Evolutionary conservation across 73 alveolate genomes (phyloP).

Genomic region (Paramecium sexaurelia): DNA sequence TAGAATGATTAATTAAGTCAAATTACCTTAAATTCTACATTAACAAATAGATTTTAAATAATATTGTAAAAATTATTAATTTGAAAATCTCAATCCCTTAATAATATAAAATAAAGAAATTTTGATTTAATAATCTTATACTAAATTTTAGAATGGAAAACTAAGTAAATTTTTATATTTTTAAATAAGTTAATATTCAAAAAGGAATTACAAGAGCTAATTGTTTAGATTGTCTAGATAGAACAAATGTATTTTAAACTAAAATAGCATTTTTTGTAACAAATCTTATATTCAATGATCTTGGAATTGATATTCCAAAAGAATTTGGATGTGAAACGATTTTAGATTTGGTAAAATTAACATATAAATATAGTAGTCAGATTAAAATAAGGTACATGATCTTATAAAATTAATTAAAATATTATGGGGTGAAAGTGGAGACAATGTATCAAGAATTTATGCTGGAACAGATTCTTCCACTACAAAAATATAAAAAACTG

Average conservation of each 20-base stretch:
- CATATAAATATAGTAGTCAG: neutral
- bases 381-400: neutral
- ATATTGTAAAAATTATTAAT: slow-evolving; percentile 55
- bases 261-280: slow-evolving; percentile 73
- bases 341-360: slow-evolving; percentile 3
- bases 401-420: slow-evolving; percentile 30
- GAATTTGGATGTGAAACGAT: slow-evolving; percentile 56
- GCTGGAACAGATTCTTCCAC: slow-evolving; percentile 64
- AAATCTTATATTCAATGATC: slow-evolving; percentile 65
- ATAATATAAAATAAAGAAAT: neutral
- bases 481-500: slow-evolving; percentile 51
- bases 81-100: slow-evolving; percentile 55
- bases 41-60: slow-evolving; percentile 51
- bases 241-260: slow-evolving; percentile 92
- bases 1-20: neutral
- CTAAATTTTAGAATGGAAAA: slow-evolving; percentile 19
- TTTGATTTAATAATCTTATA: neutral
- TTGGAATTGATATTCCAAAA: slow-evolving; percentile 50
- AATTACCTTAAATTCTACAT: neutral
- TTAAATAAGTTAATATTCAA: slow-evolving; percentile 59
- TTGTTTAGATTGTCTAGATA: slow-evolving; percentile 93
- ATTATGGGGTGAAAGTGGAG: slow-evolving; percentile 65
- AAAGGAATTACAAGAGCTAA: slow-evolving; percentile 91
- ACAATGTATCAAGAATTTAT: slow-evolving; percentile 41
- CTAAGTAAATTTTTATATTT: neutral